Conservation (phyloP, 352 stramenopile species). For the Blastocystis sp. region DNA sequence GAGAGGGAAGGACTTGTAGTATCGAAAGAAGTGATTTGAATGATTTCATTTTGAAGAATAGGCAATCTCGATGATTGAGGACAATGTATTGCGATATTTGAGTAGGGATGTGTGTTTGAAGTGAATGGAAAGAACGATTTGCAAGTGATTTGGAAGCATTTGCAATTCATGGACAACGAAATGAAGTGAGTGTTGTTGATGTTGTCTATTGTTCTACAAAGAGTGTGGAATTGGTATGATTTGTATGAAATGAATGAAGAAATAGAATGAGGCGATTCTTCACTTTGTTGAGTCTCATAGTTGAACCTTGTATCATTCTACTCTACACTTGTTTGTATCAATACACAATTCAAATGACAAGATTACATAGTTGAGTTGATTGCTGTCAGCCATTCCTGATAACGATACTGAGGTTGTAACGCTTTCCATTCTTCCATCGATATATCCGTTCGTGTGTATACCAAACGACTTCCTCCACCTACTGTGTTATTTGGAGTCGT, state of each 20-base stretch:
- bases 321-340: neutral
- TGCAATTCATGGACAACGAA: conserved; percentile 19
- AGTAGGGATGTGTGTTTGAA: neutral
- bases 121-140: neutral
- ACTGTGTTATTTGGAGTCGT: neutral
- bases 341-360: neutral
- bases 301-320: neutral
- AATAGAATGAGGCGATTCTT: neutral
- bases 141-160: conserved; percentile 26
- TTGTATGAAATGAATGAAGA: neutral
- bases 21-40: neutral
- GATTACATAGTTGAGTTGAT: neutral
- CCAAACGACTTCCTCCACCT: conserved; percentile 21
- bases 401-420: conserved; percentile 53
- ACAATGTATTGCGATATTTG: neutral
- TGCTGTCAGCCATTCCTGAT: conserved; percentile 25
- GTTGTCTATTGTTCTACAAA: conserved; percentile 32
- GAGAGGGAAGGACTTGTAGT: neutral
- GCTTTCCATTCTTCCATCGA: conserved; percentile 57
- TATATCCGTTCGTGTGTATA: conserved; percentile 26
- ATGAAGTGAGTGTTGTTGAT: conserved; percentile 16
- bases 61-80: neutral
- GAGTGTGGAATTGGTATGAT: neutral
- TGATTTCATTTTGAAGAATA: neutral
- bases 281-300: neutral